These are phyloP conservation scores for Thalassiosira delicatula DNA, from an alignment of 352 stramenopile species.

Conservation along the genomic window DNA sequence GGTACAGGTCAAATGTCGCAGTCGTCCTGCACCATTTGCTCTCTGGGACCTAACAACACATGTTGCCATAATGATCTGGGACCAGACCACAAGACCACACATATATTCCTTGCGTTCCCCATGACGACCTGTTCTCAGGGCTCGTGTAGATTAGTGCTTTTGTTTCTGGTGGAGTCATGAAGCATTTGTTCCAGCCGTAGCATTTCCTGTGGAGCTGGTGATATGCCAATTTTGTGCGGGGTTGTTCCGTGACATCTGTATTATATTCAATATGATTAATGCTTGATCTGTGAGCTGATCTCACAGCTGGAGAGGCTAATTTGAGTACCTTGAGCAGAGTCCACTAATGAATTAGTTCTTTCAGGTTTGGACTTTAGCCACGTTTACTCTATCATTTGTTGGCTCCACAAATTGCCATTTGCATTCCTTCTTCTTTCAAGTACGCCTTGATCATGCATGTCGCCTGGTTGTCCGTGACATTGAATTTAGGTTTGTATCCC, in stretches of 20 bases:
- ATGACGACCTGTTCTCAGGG: constrained; percentile 10
- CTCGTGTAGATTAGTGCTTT: constrained; percentile 6
- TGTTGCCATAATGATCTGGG: constrained; percentile 43
- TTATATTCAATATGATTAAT: constrained; percentile 31
- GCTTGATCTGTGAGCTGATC: constrained; percentile 38
- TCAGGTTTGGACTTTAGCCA: constrained; percentile 42
- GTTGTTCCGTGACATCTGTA: constrained; percentile 13
- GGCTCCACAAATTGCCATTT: constrained; percentile 39
- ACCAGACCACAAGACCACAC: constrained; percentile 49
- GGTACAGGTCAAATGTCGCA: constrained; percentile 1
- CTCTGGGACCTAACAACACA: background rate
- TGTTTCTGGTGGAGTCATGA: constrained; percentile 26
- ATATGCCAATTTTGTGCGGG: constrained; percentile 42
- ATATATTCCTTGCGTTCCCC: constrained; percentile 31
- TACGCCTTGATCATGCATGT: constrained; percentile 19
- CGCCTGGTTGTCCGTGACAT: constrained; percentile 44
- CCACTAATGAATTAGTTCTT: constrained; percentile 5
- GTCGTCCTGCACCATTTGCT: background rate
- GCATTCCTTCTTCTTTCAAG: constrained; percentile 5
- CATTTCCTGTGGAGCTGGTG: constrained; percentile 33
- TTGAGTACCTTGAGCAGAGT: constrained; percentile 31
- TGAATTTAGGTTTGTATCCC: constrained; percentile 36
- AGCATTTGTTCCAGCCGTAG: constrained; percentile 30
- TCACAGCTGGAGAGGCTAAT: constrained; percentile 30
- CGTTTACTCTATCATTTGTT: constrained; percentile 9